phyloP scores from a whole-genome alignment of 768 basidiomycete genomes.

The Harrya chromipes region DNA sequence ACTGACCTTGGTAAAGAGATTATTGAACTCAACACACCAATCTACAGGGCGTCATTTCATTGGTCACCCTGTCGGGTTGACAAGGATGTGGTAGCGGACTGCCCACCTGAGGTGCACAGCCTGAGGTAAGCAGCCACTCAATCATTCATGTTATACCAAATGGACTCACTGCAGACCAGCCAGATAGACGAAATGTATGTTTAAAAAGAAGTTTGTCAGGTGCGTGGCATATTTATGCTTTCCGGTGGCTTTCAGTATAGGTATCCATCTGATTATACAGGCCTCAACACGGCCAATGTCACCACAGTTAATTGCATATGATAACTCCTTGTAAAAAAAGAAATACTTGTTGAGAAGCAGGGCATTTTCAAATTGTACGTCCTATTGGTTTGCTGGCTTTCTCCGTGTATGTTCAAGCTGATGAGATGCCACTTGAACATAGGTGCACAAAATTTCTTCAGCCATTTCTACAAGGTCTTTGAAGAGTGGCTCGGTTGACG shows the following conservation, averaged over 20 bases:
- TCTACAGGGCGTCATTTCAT: slow-evolving; percentile 34
- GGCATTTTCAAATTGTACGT: slow-evolving; percentile 35
- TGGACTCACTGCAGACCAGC: slow-evolving; percentile 7
- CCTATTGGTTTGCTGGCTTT: slow-evolving; percentile 11
- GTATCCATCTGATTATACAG: slow-evolving; percentile 24
- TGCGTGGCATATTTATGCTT: slow-evolving; percentile 37
- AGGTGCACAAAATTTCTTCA: too few relatives aligned
- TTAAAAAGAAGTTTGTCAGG: slow-evolving; percentile 22
- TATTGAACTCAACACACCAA: slow-evolving; percentile 42
- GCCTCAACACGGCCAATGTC: slow-evolving; percentile 32
- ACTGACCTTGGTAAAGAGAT: slow-evolving; percentile 40
- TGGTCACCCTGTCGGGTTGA: slow-evolving; percentile 36
- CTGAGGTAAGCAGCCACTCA: too few relatives aligned
- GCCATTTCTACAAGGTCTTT: too few relatives aligned
- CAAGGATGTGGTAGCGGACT: slow-evolving; percentile 16
- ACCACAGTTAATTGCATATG: slow-evolving; percentile 31
- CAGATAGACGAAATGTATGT: not conserved
- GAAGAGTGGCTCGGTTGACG: too few relatives aligned
- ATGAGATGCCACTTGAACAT: too few relatives aligned
- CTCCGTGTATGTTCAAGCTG: not conserved
- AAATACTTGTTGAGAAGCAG: slow-evolving; percentile 32
- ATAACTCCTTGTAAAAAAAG: slow-evolving; percentile 40
- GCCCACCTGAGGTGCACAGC: not conserved
- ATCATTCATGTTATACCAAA: too few relatives aligned
- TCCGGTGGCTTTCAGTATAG: slow-evolving; percentile 27